These are phyloP conservation scores for Populus simonii DNA, from an alignment of 345 rosid species.

Conservation along the genomic window DNA sequence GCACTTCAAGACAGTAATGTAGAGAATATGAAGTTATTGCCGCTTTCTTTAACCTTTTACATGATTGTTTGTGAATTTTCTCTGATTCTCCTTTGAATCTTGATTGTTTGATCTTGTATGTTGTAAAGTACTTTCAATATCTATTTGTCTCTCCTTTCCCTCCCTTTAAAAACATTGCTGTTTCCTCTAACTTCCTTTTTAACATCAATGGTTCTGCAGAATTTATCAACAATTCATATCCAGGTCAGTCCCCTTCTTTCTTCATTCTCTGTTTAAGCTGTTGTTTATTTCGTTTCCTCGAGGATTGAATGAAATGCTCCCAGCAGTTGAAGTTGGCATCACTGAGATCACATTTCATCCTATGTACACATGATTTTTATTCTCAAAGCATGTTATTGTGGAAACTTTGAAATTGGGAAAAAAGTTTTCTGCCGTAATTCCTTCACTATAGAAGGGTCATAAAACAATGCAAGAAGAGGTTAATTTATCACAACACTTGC, in stretches of 20 bases:
- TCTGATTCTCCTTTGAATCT: background rate
- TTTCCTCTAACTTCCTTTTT: background rate
- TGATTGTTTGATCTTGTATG: background rate
- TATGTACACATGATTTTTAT: background rate
- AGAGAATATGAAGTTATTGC: background rate
- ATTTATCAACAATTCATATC: constrained; percentile 18
- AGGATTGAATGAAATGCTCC: background rate
- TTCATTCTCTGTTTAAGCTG: background rate
- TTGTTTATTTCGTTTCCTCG: background rate
- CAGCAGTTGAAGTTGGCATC: background rate
- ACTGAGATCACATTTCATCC: background rate
- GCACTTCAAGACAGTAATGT: background rate
- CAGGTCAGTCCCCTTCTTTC: constrained; percentile 25
- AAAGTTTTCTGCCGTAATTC: background rate
- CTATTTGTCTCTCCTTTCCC: background rate
- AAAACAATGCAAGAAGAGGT: background rate
- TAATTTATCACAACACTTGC: background rate
- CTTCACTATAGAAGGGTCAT: no score
- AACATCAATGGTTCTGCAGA: constrained; percentile 24
- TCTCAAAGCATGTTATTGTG: background rate
- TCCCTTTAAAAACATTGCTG: background rate
- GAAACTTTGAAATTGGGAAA: background rate
- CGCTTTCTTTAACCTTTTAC: background rate
- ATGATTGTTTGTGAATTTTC: background rate
- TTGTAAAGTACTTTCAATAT: background rate